Conservation (phyloP, 805 yeast genomes). For the Danielia oregonensis region DNA sequence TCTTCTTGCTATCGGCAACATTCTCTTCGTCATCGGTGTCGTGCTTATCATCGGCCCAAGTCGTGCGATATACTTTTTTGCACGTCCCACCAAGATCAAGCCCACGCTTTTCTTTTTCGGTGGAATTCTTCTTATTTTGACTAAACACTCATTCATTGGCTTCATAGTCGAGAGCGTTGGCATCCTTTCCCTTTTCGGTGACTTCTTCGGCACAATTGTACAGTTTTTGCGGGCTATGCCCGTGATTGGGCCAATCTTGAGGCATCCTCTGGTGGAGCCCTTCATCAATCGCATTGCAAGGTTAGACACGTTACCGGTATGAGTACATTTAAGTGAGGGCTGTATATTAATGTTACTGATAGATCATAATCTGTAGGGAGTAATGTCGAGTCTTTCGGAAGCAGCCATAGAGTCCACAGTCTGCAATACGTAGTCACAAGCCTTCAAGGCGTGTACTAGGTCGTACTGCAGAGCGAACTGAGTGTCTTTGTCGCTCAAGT, state of each 20-base stretch:
- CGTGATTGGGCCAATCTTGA: conserved; percentile 76
- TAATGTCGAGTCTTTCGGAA: not conserved
- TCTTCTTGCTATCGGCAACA: conserved; percentile 83
- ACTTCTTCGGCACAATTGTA: conserved; percentile 85
- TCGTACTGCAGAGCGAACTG: conserved; percentile 11
- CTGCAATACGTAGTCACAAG: conserved; percentile 10
- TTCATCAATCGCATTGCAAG: conserved; percentile 42
- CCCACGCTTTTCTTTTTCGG: conserved; percentile 76
- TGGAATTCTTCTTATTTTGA: conserved; percentile 74
- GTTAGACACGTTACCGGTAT: conserved; percentile 38
- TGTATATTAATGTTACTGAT: not conserved
- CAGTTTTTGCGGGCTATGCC: conserved; percentile 87
- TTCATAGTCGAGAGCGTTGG: conserved; percentile 84
- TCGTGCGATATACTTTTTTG: conserved; percentile 76
- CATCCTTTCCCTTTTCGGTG: conserved; percentile 83
- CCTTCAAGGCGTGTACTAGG: conserved; percentile 13
- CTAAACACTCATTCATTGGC: conserved; percentile 78
- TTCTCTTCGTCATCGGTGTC: conserved; percentile 75
- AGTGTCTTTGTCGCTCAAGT: conserved; percentile 1
- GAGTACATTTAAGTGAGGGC: not conserved
- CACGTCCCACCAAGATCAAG: conserved; percentile 80
- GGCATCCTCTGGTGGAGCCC: conserved; percentile 83
- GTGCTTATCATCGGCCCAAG: conserved; percentile 83
- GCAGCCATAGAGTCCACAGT: not conserved
- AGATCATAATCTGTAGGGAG: not conserved